Percentiles rank a stretch among this genome's conserved stretches.
Conservation (phyloP, 306 rosid genomes). For the Argentina anserina region DNA sequence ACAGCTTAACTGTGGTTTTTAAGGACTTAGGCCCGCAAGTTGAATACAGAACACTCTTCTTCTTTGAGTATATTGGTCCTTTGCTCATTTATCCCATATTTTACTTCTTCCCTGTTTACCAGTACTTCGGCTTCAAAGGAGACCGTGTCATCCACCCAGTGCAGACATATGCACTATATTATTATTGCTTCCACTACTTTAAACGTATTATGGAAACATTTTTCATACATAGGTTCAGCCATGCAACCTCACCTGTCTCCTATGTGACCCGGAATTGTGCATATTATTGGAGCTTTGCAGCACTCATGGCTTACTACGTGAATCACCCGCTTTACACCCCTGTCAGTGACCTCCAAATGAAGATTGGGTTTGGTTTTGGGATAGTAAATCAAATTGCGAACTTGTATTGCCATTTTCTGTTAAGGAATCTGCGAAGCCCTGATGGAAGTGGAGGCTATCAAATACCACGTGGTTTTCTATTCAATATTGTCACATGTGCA, state of each 20-base stretch:
- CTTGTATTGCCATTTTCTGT: constrained; percentile 79
- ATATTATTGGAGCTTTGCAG: constrained; percentile 90
- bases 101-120: constrained; percentile 74
- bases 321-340: constrained; percentile 91
- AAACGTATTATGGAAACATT: constrained; percentile 93
- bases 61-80: constrained; percentile 93
- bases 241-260: constrained; percentile 91
- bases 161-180: constrained; percentile 90
- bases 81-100: constrained; percentile 84
- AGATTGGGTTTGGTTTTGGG: constrained; percentile 86
- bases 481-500: constrained; percentile 93
- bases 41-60: constrained; percentile 77
- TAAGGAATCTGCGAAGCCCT: constrained; percentile 77
- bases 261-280: constrained; percentile 97
- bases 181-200: constrained; percentile 93
- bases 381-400: constrained; percentile 65
- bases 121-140: constrained; percentile 62
- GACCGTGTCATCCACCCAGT: constrained; percentile 75
- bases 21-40: constrained; percentile 97
- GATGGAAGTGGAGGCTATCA: constrained; percentile 89
- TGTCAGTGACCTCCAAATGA: constrained; percentile 79
- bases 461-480: constrained; percentile 84
- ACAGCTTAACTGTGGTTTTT: constrained; percentile 59
- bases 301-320: constrained; percentile 70
- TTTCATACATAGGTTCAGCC: constrained; percentile 94